Evolutionary conservation across 2,329 filamentous ascomycete genomes (phyloP).

Genomic region (Verticillium alfalfae): DNA sequence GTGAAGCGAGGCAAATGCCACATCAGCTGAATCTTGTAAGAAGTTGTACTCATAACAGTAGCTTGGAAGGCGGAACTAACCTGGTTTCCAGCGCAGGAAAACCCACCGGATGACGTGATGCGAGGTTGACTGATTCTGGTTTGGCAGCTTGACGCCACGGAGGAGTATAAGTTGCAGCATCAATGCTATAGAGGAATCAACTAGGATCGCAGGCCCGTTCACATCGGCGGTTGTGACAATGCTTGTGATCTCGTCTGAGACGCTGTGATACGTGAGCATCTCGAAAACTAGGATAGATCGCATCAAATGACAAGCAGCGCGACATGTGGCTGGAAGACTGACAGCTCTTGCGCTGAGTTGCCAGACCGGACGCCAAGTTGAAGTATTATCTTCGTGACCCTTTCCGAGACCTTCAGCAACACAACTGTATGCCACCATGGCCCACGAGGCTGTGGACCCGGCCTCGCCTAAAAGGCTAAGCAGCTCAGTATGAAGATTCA

Average conservation of each 20-base stretch:
- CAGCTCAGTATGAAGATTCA: conserved; percentile 52
- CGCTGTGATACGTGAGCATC: conserved; percentile 61
- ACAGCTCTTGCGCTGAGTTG: conserved; percentile 66
- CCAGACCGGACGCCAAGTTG: conserved; percentile 69
- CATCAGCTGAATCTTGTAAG: conserved; percentile 41
- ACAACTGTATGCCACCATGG: conserved; percentile 55
- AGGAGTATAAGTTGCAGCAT: conserved; percentile 65
- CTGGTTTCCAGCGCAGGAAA: conserved; percentile 72
- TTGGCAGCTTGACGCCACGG: conserved; percentile 63
- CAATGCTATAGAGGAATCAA: conserved; percentile 72
- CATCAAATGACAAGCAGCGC: conserved; percentile 72
- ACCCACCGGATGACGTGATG: conserved; percentile 77
- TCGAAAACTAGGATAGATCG: conserved; percentile 59
- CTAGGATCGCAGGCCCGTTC: conserved; percentile 71
- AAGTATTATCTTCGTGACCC: neutral
- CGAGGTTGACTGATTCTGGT: conserved; percentile 59
- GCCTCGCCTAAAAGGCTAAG: conserved; percentile 60
- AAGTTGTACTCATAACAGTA: too few relatives aligned
- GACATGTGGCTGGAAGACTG: conserved; percentile 64
- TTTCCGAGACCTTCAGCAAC: neutral
- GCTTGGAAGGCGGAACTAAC: neutral
- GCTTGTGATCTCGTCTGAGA: conserved; percentile 64
- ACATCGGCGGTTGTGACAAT: conserved; percentile 74
- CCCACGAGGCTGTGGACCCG: conserved; percentile 65
- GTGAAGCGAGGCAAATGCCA: conserved; percentile 59